A percentile compares a stretch with the other conserved stretches of the same genome.
Evolutionary conservation across 148 eudicot species (phyloP).

Genomic region (Rhododendron ovatum): DNA sequence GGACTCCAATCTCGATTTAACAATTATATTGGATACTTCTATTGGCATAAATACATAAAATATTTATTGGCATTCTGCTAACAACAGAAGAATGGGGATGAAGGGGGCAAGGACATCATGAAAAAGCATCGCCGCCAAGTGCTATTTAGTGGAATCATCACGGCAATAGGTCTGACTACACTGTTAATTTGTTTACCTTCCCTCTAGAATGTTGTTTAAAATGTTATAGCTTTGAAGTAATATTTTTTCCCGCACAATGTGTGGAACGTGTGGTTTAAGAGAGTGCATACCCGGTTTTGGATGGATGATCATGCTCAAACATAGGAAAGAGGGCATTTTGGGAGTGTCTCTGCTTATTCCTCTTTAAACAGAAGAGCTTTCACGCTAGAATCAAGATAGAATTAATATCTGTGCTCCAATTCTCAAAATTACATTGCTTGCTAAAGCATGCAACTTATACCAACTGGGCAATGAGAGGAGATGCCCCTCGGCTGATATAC

Average conservation of each 20-base stretch:
- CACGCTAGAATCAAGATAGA: not conserved
- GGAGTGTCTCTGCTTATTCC: not conserved
- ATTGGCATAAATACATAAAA: constrained; percentile 12
- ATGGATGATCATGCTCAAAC: not conserved
- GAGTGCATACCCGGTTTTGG: not conserved
- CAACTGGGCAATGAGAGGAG: not conserved
- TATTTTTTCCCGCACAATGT: not conserved
- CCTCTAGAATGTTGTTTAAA: not conserved
- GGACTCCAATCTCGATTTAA: not conserved
- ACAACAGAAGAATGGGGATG: constrained; percentile 47
- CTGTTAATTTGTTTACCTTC: not conserved
- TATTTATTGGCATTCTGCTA: constrained; percentile 28
- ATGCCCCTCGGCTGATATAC: not conserved
- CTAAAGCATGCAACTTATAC: not conserved
- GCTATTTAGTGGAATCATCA: constrained; percentile 87
- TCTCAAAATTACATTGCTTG: not conserved
- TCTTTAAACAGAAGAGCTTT: not conserved
- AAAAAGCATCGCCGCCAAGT: constrained; percentile 96
- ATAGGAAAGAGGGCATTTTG: not conserved
- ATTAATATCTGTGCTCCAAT: not conserved
- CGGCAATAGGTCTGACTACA: constrained; percentile 70
- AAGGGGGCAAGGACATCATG: constrained; percentile 69
- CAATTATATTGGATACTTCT: not conserved
- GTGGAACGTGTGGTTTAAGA: not conserved
- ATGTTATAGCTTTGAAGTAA: not conserved